Percentiles rank a stretch among this genome's conserved stretches.
These are phyloP conservation scores for Tribonema minus DNA, from an alignment of 108 stramenopile genomes.

Conservation along the genomic window DNA sequence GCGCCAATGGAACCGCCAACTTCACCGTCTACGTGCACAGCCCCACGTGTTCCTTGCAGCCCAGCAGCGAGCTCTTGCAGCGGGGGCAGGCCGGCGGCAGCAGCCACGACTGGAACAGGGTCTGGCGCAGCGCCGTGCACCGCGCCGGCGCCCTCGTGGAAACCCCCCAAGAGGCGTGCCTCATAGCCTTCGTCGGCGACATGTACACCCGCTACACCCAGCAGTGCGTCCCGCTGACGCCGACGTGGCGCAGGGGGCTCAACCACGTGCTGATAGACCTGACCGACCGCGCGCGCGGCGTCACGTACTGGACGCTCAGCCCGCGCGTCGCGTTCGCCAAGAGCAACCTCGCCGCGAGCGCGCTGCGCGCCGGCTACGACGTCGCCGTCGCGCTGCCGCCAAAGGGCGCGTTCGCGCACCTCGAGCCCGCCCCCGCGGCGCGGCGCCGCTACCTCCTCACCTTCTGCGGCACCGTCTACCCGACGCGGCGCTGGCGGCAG, in stretches of 20 bases:
- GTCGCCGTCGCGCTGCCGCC: conserved; percentile 3
- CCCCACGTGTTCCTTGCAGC: background rate
- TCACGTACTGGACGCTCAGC: background rate
- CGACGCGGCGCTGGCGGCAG: background rate
- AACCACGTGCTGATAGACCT: conserved; percentile 26
- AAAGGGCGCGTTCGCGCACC: background rate
- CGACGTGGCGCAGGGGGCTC: background rate
- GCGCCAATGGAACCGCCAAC: background rate
- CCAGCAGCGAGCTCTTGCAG: background rate
- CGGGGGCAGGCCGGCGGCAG: background rate
- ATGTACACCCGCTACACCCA: background rate
- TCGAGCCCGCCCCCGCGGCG: background rate
- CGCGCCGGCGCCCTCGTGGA: background rate
- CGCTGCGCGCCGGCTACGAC: conserved; percentile 5
- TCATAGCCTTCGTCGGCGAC: background rate
- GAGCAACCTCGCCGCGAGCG: background rate
- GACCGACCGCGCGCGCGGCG: background rate
- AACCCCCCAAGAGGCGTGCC: conserved; percentile 1
- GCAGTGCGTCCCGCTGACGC: background rate
- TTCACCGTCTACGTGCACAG: conserved; percentile 12
- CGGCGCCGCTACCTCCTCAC: conserved; percentile 1
- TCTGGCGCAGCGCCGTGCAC: background rate
- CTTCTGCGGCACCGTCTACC: conserved; percentile 1
- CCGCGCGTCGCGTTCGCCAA: background rate
- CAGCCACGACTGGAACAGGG: background rate